These are phyloP conservation scores for Cladosporium phlei DNA, from an alignment of 2,329 filamentous ascomycete species.

Conservation along the genomic window DNA sequence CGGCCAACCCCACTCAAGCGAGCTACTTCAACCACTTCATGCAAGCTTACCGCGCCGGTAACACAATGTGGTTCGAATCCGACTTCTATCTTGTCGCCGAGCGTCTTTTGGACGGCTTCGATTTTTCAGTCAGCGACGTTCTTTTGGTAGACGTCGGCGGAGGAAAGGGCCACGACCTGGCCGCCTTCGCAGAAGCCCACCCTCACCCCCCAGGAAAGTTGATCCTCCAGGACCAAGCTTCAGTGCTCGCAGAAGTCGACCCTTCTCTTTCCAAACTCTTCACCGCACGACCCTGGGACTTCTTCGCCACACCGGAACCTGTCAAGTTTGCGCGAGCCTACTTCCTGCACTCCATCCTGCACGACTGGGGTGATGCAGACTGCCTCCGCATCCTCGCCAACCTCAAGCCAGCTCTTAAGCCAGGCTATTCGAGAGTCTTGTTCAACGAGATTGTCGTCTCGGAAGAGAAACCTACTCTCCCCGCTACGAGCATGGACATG, in stretches of 20 bases:
- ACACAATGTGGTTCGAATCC: conserved; percentile 31
- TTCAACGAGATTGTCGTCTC: conserved; percentile 23
- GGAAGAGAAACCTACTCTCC: conserved; percentile 12
- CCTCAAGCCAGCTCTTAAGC: conserved; percentile 21
- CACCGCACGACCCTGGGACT: conserved; percentile 18
- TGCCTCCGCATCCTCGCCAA: conserved; percentile 18
- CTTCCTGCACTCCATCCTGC: conserved; percentile 22
- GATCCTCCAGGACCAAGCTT: conserved; percentile 25
- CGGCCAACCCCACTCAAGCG: conserved; percentile 5
- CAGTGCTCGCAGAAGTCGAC: conserved; percentile 18
- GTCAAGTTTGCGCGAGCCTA: conserved; percentile 25
- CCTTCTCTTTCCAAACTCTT: not conserved
- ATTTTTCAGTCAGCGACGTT: conserved; percentile 13
- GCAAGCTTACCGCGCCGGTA: conserved; percentile 26
- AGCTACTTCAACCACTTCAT: conserved; percentile 8
- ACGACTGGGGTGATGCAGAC: conserved; percentile 25
- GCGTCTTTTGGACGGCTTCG: conserved; percentile 12
- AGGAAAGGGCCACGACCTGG: conserved; percentile 21
- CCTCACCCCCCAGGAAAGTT: conserved; percentile 19
- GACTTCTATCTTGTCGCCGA: conserved; percentile 26
- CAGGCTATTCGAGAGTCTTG: conserved; percentile 20
- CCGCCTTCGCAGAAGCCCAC: conserved; percentile 16
- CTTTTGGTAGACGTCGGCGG: conserved; percentile 26
- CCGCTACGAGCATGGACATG: conserved; percentile 32
- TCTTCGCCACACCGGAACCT: conserved; percentile 24